A percentile compares a stretch with the other conserved stretches of the same genome.
Evolutionary conservation across 192 early-diverging fungal genomes (phyloP).

Genomic region (Coemansia sp.): DNA sequence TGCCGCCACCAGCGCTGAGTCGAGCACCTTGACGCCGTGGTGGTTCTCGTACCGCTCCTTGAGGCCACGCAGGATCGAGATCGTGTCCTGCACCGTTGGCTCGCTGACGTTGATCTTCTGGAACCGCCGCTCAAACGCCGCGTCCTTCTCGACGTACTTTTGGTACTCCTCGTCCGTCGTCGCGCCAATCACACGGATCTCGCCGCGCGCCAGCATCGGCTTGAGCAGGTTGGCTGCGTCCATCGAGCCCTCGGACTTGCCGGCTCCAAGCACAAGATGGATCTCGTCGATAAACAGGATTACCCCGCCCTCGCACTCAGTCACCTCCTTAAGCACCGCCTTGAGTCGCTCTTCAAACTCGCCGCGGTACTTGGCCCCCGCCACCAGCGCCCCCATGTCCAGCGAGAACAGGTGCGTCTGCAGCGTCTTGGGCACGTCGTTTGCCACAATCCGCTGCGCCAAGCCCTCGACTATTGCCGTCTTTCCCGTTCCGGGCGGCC

Average conservation of each 20-base stretch:
- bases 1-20: slow-evolving; percentile 71
- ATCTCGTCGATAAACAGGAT: slow-evolving; percentile 99
- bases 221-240: slow-evolving; percentile 97
- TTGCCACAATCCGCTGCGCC: slow-evolving; percentile 88
- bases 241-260: slow-evolving; percentile 86
- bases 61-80: slow-evolving; percentile 77
- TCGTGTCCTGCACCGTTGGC: slow-evolving; percentile 71
- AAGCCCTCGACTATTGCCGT: slow-evolving; percentile 90
- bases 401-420: slow-evolving; percentile 82
- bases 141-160: slow-evolving; percentile 85
- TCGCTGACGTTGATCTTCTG: slow-evolving; percentile 73
- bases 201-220: slow-evolving; percentile 97
- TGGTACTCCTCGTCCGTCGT: slow-evolving; percentile 96
- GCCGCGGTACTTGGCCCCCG: slow-evolving; percentile 95
- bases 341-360: slow-evolving; percentile 99
- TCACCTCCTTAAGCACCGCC: slow-evolving; percentile 92
- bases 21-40: slow-evolving; percentile 71
- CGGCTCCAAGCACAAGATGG: slow-evolving; percentile 92
- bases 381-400: slow-evolving; percentile 93
- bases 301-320: slow-evolving; percentile 79
- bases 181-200: slow-evolving; percentile 92
- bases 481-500: slow-evolving; percentile 75
- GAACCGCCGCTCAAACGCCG: slow-evolving; percentile 80
- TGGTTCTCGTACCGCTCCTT: slow-evolving; percentile 75
- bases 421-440: slow-evolving; percentile 88